Evolutionary conservation across 2,329 filamentous ascomycete species (phyloP).

Genomic region (Trichoderma sp.): DNA sequence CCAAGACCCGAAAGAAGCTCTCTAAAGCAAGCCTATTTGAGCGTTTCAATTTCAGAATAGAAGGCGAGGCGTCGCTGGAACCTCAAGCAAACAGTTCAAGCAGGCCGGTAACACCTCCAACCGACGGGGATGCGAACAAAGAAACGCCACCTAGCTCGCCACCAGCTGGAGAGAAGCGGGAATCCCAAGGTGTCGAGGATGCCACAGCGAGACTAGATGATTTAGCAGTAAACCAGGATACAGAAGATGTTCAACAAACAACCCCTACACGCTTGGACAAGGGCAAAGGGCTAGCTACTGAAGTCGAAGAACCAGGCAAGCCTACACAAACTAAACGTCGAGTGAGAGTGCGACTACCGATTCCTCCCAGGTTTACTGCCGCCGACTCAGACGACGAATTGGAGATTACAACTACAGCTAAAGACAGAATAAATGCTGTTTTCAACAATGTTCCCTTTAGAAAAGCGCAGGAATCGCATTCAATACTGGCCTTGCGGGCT

Average conservation of each 20-base stretch:
- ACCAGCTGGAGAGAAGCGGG: slow-evolving; percentile 42
- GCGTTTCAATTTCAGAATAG: slow-evolving; percentile 72
- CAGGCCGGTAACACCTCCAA: slow-evolving; percentile 52
- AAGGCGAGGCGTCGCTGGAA: slow-evolving; percentile 36
- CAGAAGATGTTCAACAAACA: slow-evolving; percentile 41
- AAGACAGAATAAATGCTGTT: slow-evolving; percentile 59
- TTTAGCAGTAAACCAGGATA: slow-evolving; percentile 38
- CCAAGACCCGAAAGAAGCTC: slow-evolving; percentile 89
- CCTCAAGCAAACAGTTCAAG: slow-evolving; percentile 57
- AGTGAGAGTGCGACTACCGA: slow-evolving; percentile 53
- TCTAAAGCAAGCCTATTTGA: slow-evolving; percentile 80
- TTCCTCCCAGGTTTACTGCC: slow-evolving; percentile 41
- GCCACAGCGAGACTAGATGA: slow-evolving; percentile 33
- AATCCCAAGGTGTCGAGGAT: slow-evolving; percentile 19
- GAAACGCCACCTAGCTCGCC: slow-evolving; percentile 76
- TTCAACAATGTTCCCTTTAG: slow-evolving; percentile 70
- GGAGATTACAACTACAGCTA: slow-evolving; percentile 58
- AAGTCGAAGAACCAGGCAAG: slow-evolving; percentile 27
- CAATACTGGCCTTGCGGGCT: slow-evolving; percentile 68
- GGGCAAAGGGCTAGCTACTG: slow-evolving; percentile 49
- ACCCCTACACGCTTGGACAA: slow-evolving; percentile 51
- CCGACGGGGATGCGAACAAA: slow-evolving; percentile 53
- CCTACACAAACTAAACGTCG: slow-evolving; percentile 46
- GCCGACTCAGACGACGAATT: slow-evolving; percentile 62
- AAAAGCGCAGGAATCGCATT: slow-evolving; percentile 62